Conservation (phyloP, 805 yeast genomes). For the Yarrowia sp. region DNA sequence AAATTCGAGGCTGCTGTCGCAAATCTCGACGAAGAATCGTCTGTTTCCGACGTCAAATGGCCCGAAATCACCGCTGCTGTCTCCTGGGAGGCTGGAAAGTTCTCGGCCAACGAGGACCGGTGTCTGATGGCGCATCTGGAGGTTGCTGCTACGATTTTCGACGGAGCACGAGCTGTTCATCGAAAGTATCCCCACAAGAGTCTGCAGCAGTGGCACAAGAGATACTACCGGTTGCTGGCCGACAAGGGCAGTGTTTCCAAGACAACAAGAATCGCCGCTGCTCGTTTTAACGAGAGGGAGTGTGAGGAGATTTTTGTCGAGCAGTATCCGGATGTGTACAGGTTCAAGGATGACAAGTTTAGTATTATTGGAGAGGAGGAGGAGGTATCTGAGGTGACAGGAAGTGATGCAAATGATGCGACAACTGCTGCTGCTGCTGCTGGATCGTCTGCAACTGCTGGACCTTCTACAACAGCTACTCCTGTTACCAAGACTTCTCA, state of each 20-base stretch:
- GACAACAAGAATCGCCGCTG: neutral
- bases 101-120: neutral
- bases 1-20: neutral
- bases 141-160: constrained; percentile 2
- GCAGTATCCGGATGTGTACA: neutral
- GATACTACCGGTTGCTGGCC: neutral
- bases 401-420: too few species aligned
- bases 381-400: neutral
- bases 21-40: neutral
- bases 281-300: neutral
- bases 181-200: constrained; percentile 12
- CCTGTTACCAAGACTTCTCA: too few species aligned
- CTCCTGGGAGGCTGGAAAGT: neutral
- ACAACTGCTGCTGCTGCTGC: too few species aligned
- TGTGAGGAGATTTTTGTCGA: neutral
- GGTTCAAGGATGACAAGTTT: neutral
- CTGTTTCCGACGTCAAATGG: neutral
- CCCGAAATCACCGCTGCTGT: neutral
- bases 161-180: constrained; percentile 19
- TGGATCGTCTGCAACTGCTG: too few species aligned
- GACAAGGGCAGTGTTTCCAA: neutral
- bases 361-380: neutral
- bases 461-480: too few species aligned
- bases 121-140: constrained; percentile 20
- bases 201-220: constrained; percentile 18